These are phyloP conservation scores for Lactarius indigo DNA, from an alignment of 768 basidiomycete species.

Conservation along the genomic window DNA sequence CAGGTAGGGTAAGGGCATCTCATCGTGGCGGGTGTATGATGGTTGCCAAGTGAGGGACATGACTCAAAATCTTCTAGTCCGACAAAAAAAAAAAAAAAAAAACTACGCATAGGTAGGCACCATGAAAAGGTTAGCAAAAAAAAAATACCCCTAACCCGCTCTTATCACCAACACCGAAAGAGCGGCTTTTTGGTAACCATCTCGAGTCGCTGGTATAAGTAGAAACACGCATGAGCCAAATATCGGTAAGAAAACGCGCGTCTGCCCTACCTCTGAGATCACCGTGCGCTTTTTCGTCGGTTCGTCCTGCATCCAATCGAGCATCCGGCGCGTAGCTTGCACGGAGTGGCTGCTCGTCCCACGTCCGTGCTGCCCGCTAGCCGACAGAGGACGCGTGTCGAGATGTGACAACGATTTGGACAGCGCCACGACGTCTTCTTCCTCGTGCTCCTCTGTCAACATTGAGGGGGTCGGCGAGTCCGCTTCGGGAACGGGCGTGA, in stretches of 20 bases:
- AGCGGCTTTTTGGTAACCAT: conserved; percentile 64
- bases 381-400: conserved; percentile 44
- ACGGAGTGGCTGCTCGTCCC: conserved; percentile 35
- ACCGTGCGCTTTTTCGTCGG: conserved; percentile 52
- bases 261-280: conserved; percentile 59
- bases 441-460: conserved; percentile 38
- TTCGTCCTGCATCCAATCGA: conserved; percentile 47
- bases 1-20: not conserved
- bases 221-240: not conserved
- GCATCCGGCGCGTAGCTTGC: conserved; percentile 33
- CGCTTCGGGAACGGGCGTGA: conserved; percentile 22
- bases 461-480: conserved; percentile 21
- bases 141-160: conserved; percentile 16
- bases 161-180: conserved; percentile 62
- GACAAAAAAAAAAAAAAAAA: conserved; percentile 9
- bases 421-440: conserved; percentile 73
- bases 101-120: not conserved
- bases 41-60: not conserved
- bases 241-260: not conserved
- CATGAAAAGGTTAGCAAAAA: not conserved
- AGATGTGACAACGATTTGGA: conserved; percentile 75
- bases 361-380: conserved; percentile 30
- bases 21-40: not conserved
- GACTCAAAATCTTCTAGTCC: not conserved
- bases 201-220: conserved; percentile 58